Percentiles rank a stretch among this genome's conserved stretches.
Evolutionary conservation across 2,329 filamentous ascomycete genomes (phyloP).

Genomic region (Clonostachys rosea): DNA sequence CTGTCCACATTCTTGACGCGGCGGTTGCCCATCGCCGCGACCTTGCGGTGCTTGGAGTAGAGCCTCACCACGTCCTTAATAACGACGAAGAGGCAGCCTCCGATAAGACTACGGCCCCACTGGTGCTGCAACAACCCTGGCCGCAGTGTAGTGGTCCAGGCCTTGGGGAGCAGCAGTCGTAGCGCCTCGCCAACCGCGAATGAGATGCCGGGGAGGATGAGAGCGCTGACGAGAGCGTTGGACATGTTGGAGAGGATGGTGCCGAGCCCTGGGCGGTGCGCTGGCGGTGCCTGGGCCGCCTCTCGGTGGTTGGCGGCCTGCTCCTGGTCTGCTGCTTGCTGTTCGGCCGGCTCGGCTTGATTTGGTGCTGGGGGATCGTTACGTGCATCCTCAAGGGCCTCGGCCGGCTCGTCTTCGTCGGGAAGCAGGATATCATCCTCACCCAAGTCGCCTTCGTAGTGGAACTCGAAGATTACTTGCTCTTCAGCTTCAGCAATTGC

Average conservation of each 20-base stretch:
- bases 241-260: slow-evolving; percentile 34
- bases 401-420: background rate
- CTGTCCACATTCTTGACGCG: slow-evolving; percentile 47
- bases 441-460: slow-evolving; percentile 7
- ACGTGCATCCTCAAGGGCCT: no score
- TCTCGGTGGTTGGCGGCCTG: slow-evolving; percentile 5
- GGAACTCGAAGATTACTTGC: background rate
- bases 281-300: slow-evolving; percentile 18
- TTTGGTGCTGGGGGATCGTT: no score
- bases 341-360: background rate
- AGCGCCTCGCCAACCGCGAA: slow-evolving; percentile 74
- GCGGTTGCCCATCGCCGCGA: slow-evolving; percentile 48
- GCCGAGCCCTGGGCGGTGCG: slow-evolving; percentile 23
- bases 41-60: slow-evolving; percentile 60
- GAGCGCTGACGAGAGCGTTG: slow-evolving; percentile 44
- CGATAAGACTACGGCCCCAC: slow-evolving; percentile 86
- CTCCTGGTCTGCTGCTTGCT: slow-evolving; percentile 3
- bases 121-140: slow-evolving; percentile 69
- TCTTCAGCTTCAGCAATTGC: slow-evolving; percentile 27
- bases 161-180: slow-evolving; percentile 59
- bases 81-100: slow-evolving; percentile 84
- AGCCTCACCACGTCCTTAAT: slow-evolving; percentile 64
- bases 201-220: slow-evolving; percentile 80
- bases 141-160: slow-evolving; percentile 52
- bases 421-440: background rate